A percentile compares a stretch with the other conserved stretches of the same genome.
These are phyloP conservation scores for Biscutella laevigata DNA, from an alignment of 441 rosid genomes.

Conservation along the genomic window DNA sequence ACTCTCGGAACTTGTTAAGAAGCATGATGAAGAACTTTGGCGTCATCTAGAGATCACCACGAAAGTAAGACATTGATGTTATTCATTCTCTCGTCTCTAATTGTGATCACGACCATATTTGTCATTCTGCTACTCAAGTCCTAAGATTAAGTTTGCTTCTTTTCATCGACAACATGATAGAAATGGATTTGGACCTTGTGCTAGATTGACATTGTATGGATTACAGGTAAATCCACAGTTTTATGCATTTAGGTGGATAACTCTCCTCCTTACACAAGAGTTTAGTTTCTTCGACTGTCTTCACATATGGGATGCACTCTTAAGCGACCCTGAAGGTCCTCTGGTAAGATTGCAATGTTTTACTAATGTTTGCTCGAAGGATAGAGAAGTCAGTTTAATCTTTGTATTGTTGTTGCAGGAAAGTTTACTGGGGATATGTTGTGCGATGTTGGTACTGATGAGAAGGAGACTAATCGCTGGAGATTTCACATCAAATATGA, in stretches of 20 bases:
- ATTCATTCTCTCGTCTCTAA: background rate
- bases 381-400: background rate
- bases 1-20: slow-evolving; percentile 77
- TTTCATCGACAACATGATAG: background rate
- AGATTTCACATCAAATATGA: slow-evolving; percentile 90
- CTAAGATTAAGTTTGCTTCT: no score
- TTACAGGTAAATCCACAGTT: slow-evolving; percentile 93
- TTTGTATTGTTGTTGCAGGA: slow-evolving; percentile 51
- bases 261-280: slow-evolving; percentile 89
- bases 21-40: slow-evolving; percentile 98
- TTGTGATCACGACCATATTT: background rate
- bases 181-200: background rate
- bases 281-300: slow-evolving; percentile 82
- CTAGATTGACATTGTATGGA: slow-evolving; percentile 16
- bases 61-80: slow-evolving; percentile 44
- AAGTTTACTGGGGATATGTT: slow-evolving; percentile 78
- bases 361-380: background rate
- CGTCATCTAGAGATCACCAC: slow-evolving; percentile 97
- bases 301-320: slow-evolving; percentile 94
- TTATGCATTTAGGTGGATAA: slow-evolving; percentile 96
- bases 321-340: slow-evolving; percentile 92
- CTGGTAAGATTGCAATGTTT: slow-evolving; percentile 40
- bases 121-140: background rate
- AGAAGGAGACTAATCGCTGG: slow-evolving; percentile 84
- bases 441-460: slow-evolving; percentile 87